Conservation (phyloP, 2,329 filamentous ascomycete genomes). For the Calonectria pseudoreteaudii region DNA sequence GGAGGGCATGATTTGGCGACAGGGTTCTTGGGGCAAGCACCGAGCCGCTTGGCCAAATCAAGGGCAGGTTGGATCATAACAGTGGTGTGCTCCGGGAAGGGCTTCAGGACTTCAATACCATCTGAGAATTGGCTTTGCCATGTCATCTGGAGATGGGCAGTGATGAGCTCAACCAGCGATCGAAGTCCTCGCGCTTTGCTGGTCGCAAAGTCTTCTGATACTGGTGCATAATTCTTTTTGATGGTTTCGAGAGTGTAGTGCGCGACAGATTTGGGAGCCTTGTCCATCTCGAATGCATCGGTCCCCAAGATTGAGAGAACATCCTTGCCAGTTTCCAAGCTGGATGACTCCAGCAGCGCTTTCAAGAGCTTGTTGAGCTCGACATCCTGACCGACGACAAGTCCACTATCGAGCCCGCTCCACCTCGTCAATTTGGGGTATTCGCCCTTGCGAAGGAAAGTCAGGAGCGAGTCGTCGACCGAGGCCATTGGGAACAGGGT, state of each 20-base stretch:
- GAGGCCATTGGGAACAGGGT: slow-evolving; percentile 87
- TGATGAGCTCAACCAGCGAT: slow-evolving; percentile 80
- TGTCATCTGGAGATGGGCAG: slow-evolving; percentile 83
- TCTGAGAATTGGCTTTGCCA: slow-evolving; percentile 84
- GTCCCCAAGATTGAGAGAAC: slow-evolving; percentile 72
- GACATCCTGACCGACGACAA: slow-evolving; percentile 78
- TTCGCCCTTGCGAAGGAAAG: slow-evolving; percentile 79
- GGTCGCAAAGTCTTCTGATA: slow-evolving; percentile 71
- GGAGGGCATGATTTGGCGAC: slow-evolving; percentile 85
- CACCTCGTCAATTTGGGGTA: slow-evolving; percentile 81
- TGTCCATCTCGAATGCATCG: slow-evolving; percentile 74
- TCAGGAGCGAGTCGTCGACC: slow-evolving; percentile 77
- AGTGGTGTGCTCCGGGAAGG: slow-evolving; percentile 80
- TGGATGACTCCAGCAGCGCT: slow-evolving; percentile 64
- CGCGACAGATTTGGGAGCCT: slow-evolving; percentile 75
- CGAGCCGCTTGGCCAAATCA: slow-evolving; percentile 79
- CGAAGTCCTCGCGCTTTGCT: slow-evolving; percentile 71
- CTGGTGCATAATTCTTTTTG: slow-evolving; percentile 72
- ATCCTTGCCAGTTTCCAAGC: slow-evolving; percentile 67
- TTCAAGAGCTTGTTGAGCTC: slow-evolving; percentile 74
- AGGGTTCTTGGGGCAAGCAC: slow-evolving; percentile 79
- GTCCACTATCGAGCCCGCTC: slow-evolving; percentile 75
- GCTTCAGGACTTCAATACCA: slow-evolving; percentile 86
- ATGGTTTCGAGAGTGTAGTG: slow-evolving; percentile 78
- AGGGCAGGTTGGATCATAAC: slow-evolving; percentile 77